Conservation (phyloP, 1,139 yeast species). For the Yamadazyma epiphylla region DNA sequence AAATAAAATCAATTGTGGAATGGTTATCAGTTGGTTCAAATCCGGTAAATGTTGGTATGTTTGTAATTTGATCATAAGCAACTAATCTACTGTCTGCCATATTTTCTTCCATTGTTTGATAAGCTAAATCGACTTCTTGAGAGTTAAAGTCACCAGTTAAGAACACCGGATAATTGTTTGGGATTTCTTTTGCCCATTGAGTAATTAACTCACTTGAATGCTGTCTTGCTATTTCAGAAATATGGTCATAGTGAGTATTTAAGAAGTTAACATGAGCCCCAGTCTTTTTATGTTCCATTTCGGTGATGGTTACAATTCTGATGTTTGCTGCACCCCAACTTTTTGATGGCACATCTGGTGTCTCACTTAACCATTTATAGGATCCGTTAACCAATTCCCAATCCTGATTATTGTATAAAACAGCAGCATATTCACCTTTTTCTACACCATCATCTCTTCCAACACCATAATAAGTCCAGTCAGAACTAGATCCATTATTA, state of each 20-base stretch:
- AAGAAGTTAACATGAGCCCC: conserved; percentile 27
- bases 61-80: conserved; percentile 18
- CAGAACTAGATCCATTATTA: conserved; percentile 8
- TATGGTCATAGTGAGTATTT: conserved; percentile 44
- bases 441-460: conserved; percentile 46
- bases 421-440: conserved; percentile 45
- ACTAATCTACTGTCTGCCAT: conserved; percentile 18
- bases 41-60: conserved; percentile 37
- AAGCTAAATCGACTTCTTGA: conserved; percentile 10
- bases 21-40: conserved; percentile 24
- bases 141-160: conserved; percentile 21
- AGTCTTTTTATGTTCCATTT: conserved; percentile 19
- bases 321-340: conserved; percentile 42
- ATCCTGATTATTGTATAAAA: conserved; percentile 29
- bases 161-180: conserved; percentile 30
- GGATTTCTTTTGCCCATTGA: conserved; percentile 23
- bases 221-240: conserved; percentile 34
- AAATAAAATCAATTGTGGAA: conserved; percentile 24
- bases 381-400: conserved; percentile 31
- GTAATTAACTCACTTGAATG: conserved; percentile 27
- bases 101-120: conserved; percentile 23
- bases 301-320: conserved; percentile 40
- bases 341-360: conserved; percentile 40
- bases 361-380: conserved; percentile 41
- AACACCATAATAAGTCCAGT: conserved; percentile 41